Percentiles rank a stretch among this genome's conserved stretches.
These are phyloP conservation scores for Lanmaoa rubissima DNA, from an alignment of 768 basidiomycete species.

Conservation along the genomic window DNA sequence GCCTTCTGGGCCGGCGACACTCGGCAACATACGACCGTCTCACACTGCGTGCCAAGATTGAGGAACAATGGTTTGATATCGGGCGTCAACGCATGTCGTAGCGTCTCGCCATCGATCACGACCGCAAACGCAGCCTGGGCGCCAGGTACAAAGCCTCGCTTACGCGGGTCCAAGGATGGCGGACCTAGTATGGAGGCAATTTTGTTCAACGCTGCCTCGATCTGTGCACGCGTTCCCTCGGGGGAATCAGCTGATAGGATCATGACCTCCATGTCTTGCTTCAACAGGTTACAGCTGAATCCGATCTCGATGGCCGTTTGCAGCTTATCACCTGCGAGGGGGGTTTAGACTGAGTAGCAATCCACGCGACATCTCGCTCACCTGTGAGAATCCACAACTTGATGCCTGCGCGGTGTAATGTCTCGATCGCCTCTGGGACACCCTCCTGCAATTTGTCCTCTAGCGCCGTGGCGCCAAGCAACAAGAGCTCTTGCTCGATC, in stretches of 20 bases:
- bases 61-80: constrained; percentile 85
- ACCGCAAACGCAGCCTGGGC: constrained; percentile 82
- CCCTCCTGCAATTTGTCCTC: constrained; percentile 98
- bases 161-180: constrained; percentile 55
- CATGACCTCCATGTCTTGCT: constrained; percentile 95
- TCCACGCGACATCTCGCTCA: constrained; percentile 29
- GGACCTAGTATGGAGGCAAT: constrained; percentile 85
- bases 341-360: not conserved
- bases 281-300: constrained; percentile 92
- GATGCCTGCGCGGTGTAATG: constrained; percentile 88
- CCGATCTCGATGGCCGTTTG: constrained; percentile 98
- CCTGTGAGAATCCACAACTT: constrained; percentile 98
- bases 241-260: constrained; percentile 84
- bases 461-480: constrained; percentile 92
- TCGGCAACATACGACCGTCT: constrained; percentile 97
- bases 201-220: constrained; percentile 93
- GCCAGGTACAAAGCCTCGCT: constrained; percentile 65
- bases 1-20: constrained; percentile 98
- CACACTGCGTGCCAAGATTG: constrained; percentile 91
- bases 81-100: constrained; percentile 74
- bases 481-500: constrained; percentile 78
- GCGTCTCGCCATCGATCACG: constrained; percentile 94
- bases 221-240: constrained; percentile 76
- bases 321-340: constrained; percentile 78
- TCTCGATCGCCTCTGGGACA: constrained; percentile 94